Base-by-base conservation (phyloP, 2,329 filamentous ascomycete genomes). In the Coleophoma cylindrospora region DNA sequence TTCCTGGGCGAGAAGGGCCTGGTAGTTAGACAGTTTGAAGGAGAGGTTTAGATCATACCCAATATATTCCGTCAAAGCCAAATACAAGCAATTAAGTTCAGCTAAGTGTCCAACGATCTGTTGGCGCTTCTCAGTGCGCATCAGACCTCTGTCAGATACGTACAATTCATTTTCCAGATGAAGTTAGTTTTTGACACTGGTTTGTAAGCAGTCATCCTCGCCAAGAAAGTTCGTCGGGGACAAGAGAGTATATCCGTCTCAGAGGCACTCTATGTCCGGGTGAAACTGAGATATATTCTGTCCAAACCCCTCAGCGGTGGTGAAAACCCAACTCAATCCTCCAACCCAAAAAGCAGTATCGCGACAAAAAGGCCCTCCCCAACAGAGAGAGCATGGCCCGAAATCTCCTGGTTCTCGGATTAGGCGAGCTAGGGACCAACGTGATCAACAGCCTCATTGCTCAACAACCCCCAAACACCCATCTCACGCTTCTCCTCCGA, bases 1-100 rank as follows among this genome's bases (percentile, higher is more conserved):
- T 80, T 88, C 63, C 69, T 99, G 52, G 75, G 76, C 21, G 74
- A 78, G 34, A 81, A 84, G 63, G 89, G 89, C 0, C 74, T 96
- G 51, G 68, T 89, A 50, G 86, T 96, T n/a, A 79, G 94, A 55
- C 80, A 83, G 51, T 90, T 87, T 62, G 92, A 96, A 44, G 58
- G 54, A 33, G 54, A 60, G 43, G 36, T 59, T 34, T 60, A 52
- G 49, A 54, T 51, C 9, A 27, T 27, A 10, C 27, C 27, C 6
- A 27, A 27, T 27, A 27, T 27, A 27, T 27, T 27, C 27, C 19
- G 19, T 27, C 27, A 6, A 27, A 27, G 27, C 27, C 6, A 27
- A 27, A 27, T 27, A 27, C 27, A 27, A 27, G 27, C 2, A 3
- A 10, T 8, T 27, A 27, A 27, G 27, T 27, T 27, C 27, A 27